Percentiles rank a stretch among this genome's conserved stretches.
phyloP scores from a whole-genome alignment of 805 yeast genomes.

The Nakazawaea siamensis region DNA sequence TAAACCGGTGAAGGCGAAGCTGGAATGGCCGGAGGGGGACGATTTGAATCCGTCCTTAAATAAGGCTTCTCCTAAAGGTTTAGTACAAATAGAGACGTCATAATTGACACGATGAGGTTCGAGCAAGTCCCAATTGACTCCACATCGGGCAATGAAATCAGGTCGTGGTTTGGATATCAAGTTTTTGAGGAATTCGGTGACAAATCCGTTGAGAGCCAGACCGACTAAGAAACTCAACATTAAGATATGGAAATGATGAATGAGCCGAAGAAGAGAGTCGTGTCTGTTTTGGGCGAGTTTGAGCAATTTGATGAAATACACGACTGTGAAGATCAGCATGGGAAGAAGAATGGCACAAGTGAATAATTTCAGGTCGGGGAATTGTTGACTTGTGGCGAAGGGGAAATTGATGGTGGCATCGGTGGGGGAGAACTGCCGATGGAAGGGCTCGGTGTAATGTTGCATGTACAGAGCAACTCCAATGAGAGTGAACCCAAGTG shows the following conservation, averaged over 20 bases:
- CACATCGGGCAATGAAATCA: conserved; percentile 79
- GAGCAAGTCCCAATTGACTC: conserved; percentile 39
- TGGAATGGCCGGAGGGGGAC: conserved; percentile 76
- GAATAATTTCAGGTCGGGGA: conserved; percentile 19
- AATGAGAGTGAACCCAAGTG: not conserved
- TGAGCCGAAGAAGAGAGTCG: conserved; percentile 16
- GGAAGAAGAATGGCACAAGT: conserved; percentile 31
- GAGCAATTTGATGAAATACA: conserved; percentile 21
- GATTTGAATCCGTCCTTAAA: conserved; percentile 64
- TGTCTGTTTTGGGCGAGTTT: conserved; percentile 16
- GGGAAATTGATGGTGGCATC: conserved; percentile 41
- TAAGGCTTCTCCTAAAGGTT: conserved; percentile 22
- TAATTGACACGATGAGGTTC: conserved; percentile 17
- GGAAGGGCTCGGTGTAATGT: conserved; percentile 27
- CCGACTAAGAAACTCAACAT: conserved; percentile 29
- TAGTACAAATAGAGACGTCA: conserved; percentile 21
- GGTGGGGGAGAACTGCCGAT: conserved; percentile 32
- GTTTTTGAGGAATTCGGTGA: conserved; percentile 69
- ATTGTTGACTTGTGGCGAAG: conserved; percentile 32
- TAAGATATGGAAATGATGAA: conserved; percentile 29
- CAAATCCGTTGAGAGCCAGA: conserved; percentile 36
- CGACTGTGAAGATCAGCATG: conserved; percentile 15
- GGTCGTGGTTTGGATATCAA: conserved; percentile 86
- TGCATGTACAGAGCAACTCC: conserved; percentile 2
- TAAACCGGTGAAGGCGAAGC: conserved; percentile 60